These are phyloP conservation scores for Heritiera littoralis DNA, from an alignment of 345 rosid genomes.

Conservation along the genomic window DNA sequence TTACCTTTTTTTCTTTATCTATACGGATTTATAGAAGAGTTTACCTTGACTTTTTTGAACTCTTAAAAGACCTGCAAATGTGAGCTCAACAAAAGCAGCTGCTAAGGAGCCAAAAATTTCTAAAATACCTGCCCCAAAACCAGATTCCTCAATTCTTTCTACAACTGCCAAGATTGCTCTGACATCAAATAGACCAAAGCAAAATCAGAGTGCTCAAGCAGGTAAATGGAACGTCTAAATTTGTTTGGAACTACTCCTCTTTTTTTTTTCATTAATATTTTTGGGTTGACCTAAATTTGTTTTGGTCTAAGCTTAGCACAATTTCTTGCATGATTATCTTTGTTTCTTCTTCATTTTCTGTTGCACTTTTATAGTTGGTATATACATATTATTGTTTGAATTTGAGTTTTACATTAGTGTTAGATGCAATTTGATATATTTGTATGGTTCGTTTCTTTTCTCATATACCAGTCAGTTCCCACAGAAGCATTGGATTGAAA, in stretches of 20 bases:
- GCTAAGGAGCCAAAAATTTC: constrained; percentile 48
- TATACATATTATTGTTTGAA: neutral
- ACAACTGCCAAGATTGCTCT: constrained; percentile 36
- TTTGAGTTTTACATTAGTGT: neutral
- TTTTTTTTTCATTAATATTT: constrained; percentile 3
- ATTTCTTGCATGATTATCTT: neutral
- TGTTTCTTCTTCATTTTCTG: neutral
- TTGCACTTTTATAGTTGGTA: neutral
- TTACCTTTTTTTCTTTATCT: constrained; percentile 7
- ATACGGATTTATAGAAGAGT: constrained; percentile 23
- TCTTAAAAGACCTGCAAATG: constrained; percentile 58
- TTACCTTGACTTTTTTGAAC: constrained; percentile 68
- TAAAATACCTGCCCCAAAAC: constrained; percentile 45
- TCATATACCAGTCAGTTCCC: constrained; percentile 39
- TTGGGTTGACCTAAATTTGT: neutral
- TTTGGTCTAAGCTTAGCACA: neutral
- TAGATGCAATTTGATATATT: constrained; percentile 18
- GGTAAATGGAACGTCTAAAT: constrained; percentile 35
- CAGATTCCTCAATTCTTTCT: constrained; percentile 32
- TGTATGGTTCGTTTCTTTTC: constrained; percentile 15
- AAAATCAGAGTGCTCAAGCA: constrained; percentile 43
- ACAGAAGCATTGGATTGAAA: constrained; percentile 44
- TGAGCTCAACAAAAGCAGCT: constrained; percentile 36
- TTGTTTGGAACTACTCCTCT: neutral
- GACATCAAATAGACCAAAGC: constrained; percentile 40